Base-by-base conservation (phyloP, 345 rosid species). In the Lepidium aucheri region DNA sequence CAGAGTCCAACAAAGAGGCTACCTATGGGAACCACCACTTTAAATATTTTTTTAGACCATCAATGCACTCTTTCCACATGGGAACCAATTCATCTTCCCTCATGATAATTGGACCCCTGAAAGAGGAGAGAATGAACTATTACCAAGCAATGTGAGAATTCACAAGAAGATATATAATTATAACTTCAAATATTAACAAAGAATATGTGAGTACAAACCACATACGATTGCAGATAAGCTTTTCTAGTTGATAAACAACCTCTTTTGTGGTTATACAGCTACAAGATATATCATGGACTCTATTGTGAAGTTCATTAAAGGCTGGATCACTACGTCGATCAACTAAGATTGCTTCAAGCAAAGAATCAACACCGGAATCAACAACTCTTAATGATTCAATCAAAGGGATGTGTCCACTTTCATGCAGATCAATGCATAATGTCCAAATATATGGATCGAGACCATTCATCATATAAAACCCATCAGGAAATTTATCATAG, bases 381-480 rank as follows among this genome's bases (percentile, higher is more conserved):
- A 89, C 83, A 60, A 91, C 87, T 72, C 85, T 83, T 47, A 95
- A 76, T 35, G 88, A 83, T 65, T 89, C 97, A 55, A 95, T 79
- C 5, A 97, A 84, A 44, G 99, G 99, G 68, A 91, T 86, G 46
- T 94, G 96, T 24, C 96, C 95, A 77, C 77, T 78, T 71, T 91
- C 91, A 30, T 84, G 96, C 41, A 80, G 52, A 79, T 95, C 97
- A 30, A 88, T 82, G 84, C 97, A 95, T 50, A 95, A 67, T 30
- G 89, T 80, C 99, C 99, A 95, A 46, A 86, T 79, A 75, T 86
- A 91, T 24, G 97, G 93, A 79, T 89, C 85, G 84, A 95, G 76
- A 72, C 99, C 99, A 77, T 80, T 63, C 65, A 95, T 85, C 73
- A 79, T 76, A 78, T 87, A 95, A 83, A 95, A 91, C 32, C 99